Base-by-base conservation (phyloP, 2,329 filamentous ascomycete species). In the Aspergillus floridensis region DNA sequence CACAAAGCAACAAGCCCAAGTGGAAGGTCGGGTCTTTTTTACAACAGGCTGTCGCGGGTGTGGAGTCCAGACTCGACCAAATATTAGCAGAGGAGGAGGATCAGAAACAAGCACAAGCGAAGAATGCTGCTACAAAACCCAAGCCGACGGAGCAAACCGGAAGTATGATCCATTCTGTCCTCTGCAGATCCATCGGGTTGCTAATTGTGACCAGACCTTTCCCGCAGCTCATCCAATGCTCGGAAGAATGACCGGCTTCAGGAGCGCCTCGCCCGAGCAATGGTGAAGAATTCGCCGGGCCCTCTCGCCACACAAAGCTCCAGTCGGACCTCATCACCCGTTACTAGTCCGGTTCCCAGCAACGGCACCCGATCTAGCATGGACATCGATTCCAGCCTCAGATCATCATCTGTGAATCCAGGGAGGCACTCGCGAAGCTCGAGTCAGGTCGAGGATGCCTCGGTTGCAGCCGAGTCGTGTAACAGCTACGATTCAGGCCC, bases 21-120 rank as follows among this genome's bases (percentile, higher is more conserved):
- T 92, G 90, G 90, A 89, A 88, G 49, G 87, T 78, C 52, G 74
- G 75, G 12, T 74, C 86, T 32, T 89, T 96, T 72, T 83, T 97
- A 61, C 90, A 92, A 65, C 91, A 93, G 76, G 93, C 93, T 64
- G 92, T 98, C 61, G 92, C 93, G 57, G 93, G 93, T 61, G 90
- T 99, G 59, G 95, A 99, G 79, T 96, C 93, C 60, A 88, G 91
- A 48, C 84, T 99, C 60, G 95, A 99, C 75, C 93, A 86, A 53
- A 96, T 99, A 59, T 84, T 99, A 61, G 87, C 92, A 56, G 93
- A 97, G 66, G 87, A 91, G 57, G 86, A 66, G 26, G 57, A 64
- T 6, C 62, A 60, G n/a, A 62, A 66, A 38, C 60, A 62, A 5
- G 24, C 47, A 38, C 60, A 66, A 19, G 59, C 67, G 54, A 75